Conservation (phyloP, 140 eudicot genomes). For the Flaveria floridana region DNA sequence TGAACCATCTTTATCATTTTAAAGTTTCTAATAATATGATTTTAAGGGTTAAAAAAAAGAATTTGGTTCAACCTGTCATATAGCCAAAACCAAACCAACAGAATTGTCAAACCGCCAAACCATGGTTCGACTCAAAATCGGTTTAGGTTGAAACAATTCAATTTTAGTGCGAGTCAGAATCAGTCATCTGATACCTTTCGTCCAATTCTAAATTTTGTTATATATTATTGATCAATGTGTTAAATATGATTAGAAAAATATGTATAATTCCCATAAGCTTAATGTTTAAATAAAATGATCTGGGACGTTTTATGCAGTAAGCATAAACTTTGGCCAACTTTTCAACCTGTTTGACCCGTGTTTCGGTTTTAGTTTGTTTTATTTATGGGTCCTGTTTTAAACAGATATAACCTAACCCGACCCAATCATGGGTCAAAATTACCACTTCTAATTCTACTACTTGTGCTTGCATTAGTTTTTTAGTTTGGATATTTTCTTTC, state of each 20-base stretch:
- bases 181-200: neutral
- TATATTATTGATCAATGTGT: neutral
- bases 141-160: neutral
- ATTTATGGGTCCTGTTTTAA: neutral
- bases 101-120: neutral
- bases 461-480: slow-evolving; percentile 3
- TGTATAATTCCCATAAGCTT: neutral
- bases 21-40: neutral
- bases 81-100: neutral
- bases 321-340: neutral
- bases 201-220: neutral
- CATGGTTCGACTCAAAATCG: neutral
- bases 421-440: neutral
- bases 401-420: neutral
- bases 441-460: neutral
- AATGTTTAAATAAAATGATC: neutral
- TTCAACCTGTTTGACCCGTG: neutral
- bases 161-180: neutral
- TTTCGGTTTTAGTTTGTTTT: neutral
- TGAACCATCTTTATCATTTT: neutral
- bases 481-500: slow-evolving; percentile 9
- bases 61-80: neutral
- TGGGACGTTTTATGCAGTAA: neutral
- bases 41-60: too few relatives aligned
- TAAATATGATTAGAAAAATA: neutral